A percentile compares a stretch with the other conserved stretches of the same genome.
Conservation (phyloP, 352 stramenopile genomes). For the Phytopythium montanum region DNA sequence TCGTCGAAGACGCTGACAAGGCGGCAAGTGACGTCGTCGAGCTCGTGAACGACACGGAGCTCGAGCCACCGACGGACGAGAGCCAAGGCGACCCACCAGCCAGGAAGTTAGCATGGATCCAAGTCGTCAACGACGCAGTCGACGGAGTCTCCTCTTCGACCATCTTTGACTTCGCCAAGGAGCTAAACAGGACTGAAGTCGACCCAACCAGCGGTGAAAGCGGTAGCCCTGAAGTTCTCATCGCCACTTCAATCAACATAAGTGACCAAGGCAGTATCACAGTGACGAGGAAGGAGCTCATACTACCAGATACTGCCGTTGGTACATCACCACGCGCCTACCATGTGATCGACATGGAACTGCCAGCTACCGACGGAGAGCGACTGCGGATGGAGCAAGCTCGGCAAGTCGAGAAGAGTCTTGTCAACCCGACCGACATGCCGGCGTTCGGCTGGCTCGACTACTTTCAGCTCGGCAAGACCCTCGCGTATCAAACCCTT, state of each 20-base stretch:
- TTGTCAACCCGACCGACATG: constrained; percentile 33
- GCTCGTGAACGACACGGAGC: constrained; percentile 33
- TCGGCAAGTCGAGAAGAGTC: constrained; percentile 45
- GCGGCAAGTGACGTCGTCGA: constrained; percentile 7
- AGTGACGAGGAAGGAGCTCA: neutral
- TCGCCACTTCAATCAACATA: neutral
- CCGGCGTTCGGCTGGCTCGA: constrained; percentile 43
- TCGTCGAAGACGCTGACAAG: no score
- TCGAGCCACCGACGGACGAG: neutral
- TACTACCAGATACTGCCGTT: no score
- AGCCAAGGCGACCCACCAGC: no score
- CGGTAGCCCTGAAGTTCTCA: neutral
- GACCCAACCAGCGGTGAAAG: constrained; percentile 1
- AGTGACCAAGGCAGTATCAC: neutral
- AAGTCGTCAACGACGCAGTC: constrained; percentile 12
- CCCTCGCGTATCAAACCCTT: constrained; percentile 44
- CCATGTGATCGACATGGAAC: constrained; percentile 20
- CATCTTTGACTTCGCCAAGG: constrained; percentile 48
- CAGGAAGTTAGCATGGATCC: constrained; percentile 45
- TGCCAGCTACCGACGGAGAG: neutral
- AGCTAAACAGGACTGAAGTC: neutral
- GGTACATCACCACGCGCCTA: neutral
- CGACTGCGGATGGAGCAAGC: constrained; percentile 24
- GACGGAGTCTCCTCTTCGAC: constrained; percentile 21
- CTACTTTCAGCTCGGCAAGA: constrained; percentile 41